A percentile compares a stretch with the other conserved stretches of the same genome.
These are phyloP conservation scores for Penicillium chermesinum DNA, from an alignment of 495 filamentous ascomycete species.

Conservation along the genomic window DNA sequence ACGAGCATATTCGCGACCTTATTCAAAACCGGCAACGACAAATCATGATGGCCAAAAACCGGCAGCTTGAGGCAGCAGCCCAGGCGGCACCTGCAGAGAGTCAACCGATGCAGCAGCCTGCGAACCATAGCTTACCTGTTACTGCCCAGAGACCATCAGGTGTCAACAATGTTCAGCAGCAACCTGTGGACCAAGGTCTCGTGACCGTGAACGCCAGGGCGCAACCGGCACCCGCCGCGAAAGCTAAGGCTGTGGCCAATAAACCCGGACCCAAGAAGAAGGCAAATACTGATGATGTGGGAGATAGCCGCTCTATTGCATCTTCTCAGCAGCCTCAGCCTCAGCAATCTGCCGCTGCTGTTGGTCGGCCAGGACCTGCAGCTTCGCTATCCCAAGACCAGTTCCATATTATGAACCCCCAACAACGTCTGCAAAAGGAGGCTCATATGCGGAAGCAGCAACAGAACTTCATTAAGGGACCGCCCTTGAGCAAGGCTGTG, in stretches of 20 bases:
- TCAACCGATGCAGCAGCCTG: slow-evolving; percentile 35
- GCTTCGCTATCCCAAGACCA: slow-evolving; percentile 45
- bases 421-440: slow-evolving; percentile 45
- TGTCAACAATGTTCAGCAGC: slow-evolving; percentile 16
- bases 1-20: slow-evolving; percentile 50
- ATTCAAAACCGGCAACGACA: slow-evolving; percentile 37
- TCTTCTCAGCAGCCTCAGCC: slow-evolving; percentile 29
- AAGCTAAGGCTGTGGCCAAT: slow-evolving; percentile 20
- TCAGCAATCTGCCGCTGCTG: too few species aligned
- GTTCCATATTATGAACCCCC: slow-evolving; percentile 45
- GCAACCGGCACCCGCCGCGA: slow-evolving; percentile 21
- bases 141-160: slow-evolving; percentile 10
- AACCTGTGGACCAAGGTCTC: slow-evolving; percentile 15
- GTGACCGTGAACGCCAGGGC: slow-evolving; percentile 16
- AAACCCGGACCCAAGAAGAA: slow-evolving; percentile 44
- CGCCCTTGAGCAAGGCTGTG: slow-evolving; percentile 24
- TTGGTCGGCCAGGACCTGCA: slow-evolving; percentile 29
- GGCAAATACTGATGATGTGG: slow-evolving; percentile 58
- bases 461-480: slow-evolving; percentile 23
- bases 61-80: slow-evolving; percentile 21
- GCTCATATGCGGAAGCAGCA: slow-evolving; percentile 32
- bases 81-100: slow-evolving; percentile 26
- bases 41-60: slow-evolving; percentile 23
- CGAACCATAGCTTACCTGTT: slow-evolving; percentile 19
- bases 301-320: slow-evolving; percentile 44